These are phyloP conservation scores for Starmerella stellata DNA, from an alignment of 805 yeast genomes.

Conservation along the genomic window DNA sequence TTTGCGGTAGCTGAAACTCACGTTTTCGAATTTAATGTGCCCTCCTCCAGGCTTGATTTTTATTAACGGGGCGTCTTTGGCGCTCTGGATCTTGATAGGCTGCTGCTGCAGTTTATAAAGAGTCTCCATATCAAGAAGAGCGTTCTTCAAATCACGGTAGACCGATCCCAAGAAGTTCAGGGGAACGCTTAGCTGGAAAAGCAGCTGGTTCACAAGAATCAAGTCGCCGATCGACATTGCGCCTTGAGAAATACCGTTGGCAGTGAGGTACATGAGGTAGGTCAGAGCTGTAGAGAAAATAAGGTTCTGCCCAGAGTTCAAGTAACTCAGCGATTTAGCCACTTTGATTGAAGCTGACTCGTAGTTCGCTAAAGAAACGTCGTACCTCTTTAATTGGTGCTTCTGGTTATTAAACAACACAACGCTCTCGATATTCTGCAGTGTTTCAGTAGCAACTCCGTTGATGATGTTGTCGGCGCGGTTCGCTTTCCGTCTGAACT, in stretches of 20 bases:
- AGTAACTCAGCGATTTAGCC: constrained; percentile 56
- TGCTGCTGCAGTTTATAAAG: constrained; percentile 69
- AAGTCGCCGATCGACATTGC: constrained; percentile 80
- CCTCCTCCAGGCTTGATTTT: constrained; percentile 31
- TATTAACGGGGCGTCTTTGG: constrained; percentile 41
- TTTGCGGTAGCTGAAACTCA: constrained; percentile 78
- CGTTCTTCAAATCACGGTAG: constrained; percentile 83
- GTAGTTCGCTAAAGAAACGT: constrained; percentile 51
- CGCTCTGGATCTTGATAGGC: constrained; percentile 41
- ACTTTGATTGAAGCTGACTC: constrained; percentile 52
- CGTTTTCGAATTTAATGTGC: constrained; percentile 76
- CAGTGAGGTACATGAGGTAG: constrained; percentile 96
- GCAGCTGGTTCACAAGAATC: constrained; percentile 85
- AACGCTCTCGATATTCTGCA: constrained; percentile 86
- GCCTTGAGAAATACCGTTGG: constrained; percentile 76
- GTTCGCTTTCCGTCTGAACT: constrained; percentile 75
- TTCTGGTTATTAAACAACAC: constrained; percentile 84
- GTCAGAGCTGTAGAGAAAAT: constrained; percentile 79
- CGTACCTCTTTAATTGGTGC: constrained; percentile 63
- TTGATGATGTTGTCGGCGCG: constrained; percentile 93
- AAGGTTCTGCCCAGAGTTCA: constrained; percentile 61
- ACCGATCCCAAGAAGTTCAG: constrained; percentile 88
- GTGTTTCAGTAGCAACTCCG: constrained; percentile 77
- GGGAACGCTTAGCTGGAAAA: constrained; percentile 89
- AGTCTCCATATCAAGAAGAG: constrained; percentile 88